Base-by-base conservation (phyloP, 2,329 filamentous ascomycete genomes). In the Cercospora sp. region DNA sequence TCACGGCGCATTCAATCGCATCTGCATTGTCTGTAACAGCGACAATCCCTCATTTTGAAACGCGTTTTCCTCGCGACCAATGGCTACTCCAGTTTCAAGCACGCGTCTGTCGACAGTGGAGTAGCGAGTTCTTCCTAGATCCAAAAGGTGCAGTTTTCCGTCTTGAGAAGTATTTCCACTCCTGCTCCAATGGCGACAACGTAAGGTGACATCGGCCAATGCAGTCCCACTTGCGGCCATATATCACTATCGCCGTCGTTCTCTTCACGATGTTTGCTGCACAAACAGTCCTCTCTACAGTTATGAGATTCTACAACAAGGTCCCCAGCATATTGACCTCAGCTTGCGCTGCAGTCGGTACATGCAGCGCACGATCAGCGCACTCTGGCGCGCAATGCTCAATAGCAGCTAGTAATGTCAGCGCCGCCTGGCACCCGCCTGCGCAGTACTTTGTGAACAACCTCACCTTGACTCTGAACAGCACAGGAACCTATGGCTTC, bases 401-500 rank as follows among this genome's bases (percentile, higher is more conserved):
- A 9, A 59, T 4, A 3, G 63, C 48, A 2, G 68, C 67, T 18
- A 63, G 63, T 1, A 73, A 74, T 39, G 69, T 75, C 45, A 83
- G 86, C 70, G 73, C 85, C 12, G 75, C 75, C 59, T 91, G 89
- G 89, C 80, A 89, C 77, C 76, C 87, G 12, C 89, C 89, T 0
- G 80, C 82, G 16, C 75, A 82, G 20, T 85, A 83, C 4, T 76
- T 80, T 57, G 83, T 92, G 72, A 92, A 92, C 75, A 83, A 89
- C 73, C 80, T 93, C 3, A 80, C 81, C 0, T 77, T 80, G 5
- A 88, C 86, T 0, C 76, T 93, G 60, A 82, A 84, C 66, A 83
- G 84, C 7, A 81, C 83, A 1, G 91, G 90, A 1, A 85, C 89
- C 0, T 89, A 92, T 77, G 91, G 90, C 1, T 94, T 93, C 76